Base-by-base conservation (phyloP, 768 basidiomycete genomes). In the Phanerochaete sordida region DNA sequence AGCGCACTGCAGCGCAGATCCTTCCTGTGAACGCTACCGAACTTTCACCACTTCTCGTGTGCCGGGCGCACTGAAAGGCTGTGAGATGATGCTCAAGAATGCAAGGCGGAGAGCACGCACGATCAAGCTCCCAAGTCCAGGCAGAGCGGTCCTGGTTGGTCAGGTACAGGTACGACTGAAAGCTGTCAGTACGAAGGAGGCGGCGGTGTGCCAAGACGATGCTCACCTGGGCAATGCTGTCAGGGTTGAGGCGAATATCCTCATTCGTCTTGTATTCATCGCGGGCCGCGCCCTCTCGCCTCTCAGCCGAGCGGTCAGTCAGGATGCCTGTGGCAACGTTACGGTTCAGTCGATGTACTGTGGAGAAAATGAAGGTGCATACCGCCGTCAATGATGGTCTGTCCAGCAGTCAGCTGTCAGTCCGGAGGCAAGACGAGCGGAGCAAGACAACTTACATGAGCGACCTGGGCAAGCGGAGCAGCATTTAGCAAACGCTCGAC, bases 101-200 rank as follows among this genome's bases (percentile, higher is more conserved):
- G 7, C 21, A 13, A 37, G 47, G 1, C 35, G 26, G n/a, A 27
- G 24, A 28, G 52, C 2, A 74, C 88, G 76, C 67, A 90, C 89
- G 75, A 63, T 91, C 90, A 28, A 92, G 77, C 68, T 91, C 90
- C 88, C 88, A 92, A 9, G 87, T 86, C 86, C 82, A 88, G 6
- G 86, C 81, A 43, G 87, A 87, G 28, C 82, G 79, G 55, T 88
- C 86, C 72, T 91, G 90, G 53, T 84, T 80, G 7, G 76, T 80
- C 21, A 92, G 82, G 67, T 81, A 82, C 33, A 88, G 72, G 66
- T 90, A 90, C 1, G 85, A 73, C 89, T 91, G 62, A 52, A 15
- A 16, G 19, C 39, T 1, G 12, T 55, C 28, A 64, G 37, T n/a
- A n/a, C n/a, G n/a, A n/a, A 19, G 45, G 19, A 9, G 19, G 8